phyloP scores from a whole-genome alignment of 2,329 filamentous ascomycete species.

The Sarocladiaceae sp. region DNA sequence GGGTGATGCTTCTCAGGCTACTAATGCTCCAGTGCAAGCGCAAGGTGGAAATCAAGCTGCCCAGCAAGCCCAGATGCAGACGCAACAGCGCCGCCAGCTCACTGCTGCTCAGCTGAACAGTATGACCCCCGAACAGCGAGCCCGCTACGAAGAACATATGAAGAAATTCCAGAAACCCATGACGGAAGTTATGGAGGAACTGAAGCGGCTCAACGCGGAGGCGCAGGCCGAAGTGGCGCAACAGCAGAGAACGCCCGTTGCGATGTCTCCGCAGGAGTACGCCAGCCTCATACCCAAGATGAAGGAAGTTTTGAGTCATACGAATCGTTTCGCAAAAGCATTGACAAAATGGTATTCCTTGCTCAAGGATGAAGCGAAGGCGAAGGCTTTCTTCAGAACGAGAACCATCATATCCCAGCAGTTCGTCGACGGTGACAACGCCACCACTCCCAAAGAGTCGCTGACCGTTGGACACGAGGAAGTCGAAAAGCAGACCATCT shows the following conservation, averaged over 20 bases:
- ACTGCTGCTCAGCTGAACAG: slow-evolving; percentile 22
- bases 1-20: not conserved
- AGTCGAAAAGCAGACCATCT: slow-evolving; percentile 39
- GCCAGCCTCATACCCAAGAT: slow-evolving; percentile 39
- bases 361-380: slow-evolving; percentile 42
- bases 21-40: no score
- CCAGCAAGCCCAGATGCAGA: not conserved
- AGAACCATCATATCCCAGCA: slow-evolving; percentile 23
- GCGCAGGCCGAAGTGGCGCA: slow-evolving; percentile 32
- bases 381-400: slow-evolving; percentile 45
- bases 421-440: slow-evolving; percentile 42
- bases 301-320: slow-evolving; percentile 31
- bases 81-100: slow-evolving; percentile 2
- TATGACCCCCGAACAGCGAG: slow-evolving; percentile 38
- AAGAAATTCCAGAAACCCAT: slow-evolving; percentile 20
- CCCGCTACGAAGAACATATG: slow-evolving; percentile 25
- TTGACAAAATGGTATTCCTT: slow-evolving; percentile 42
- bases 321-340: slow-evolving; percentile 37
- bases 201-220: slow-evolving; percentile 31
- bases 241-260: slow-evolving; percentile 8
- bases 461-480: slow-evolving; percentile 49
- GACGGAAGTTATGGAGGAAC: slow-evolving; percentile 27
- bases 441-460: slow-evolving; percentile 36
- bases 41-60: no score
- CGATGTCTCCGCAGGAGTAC: slow-evolving; percentile 38